These are phyloP conservation scores for Nematodospora valgi DNA, from an alignment of 805 yeast species.

Conservation along the genomic window DNA sequence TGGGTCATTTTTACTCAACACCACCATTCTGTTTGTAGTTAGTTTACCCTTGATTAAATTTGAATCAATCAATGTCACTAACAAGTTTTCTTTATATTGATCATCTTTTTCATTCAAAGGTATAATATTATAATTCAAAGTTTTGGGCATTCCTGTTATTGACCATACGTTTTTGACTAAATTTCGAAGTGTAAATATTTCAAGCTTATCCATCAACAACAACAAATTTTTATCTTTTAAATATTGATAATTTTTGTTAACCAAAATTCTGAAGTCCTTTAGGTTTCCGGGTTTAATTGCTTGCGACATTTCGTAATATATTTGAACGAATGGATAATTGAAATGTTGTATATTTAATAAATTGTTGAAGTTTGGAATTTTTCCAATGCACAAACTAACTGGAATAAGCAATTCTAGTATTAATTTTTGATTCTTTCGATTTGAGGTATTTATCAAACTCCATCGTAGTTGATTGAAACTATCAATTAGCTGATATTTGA, in stretches of 20 bases:
- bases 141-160: conserved; percentile 19
- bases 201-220: conserved; percentile 43
- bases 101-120: conserved; percentile 26
- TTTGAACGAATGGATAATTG: conserved; percentile 6
- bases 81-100: conserved; percentile 44
- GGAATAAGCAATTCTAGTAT: conserved; percentile 52
- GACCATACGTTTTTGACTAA: conserved; percentile 33
- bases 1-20: conserved; percentile 41
- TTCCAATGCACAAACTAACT: conserved; percentile 52
- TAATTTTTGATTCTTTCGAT: conserved; percentile 30
- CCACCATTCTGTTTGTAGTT: conserved; percentile 35
- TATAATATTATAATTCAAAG: conserved; percentile 27
- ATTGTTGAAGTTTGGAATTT: conserved; percentile 36
- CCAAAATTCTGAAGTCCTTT: conserved; percentile 24
- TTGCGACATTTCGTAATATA: conserved; percentile 36
- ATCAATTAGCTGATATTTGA: conserved; percentile 47
- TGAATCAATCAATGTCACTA: conserved; percentile 51
- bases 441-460: conserved; percentile 40
- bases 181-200: conserved; percentile 47
- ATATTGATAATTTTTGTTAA: conserved; percentile 29
- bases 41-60: conserved; percentile 53
- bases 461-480: conserved; percentile 52
- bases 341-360: neutral
- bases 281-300: conserved; percentile 44
- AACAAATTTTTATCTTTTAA: conserved; percentile 37